Evolutionary conservation across 495 filamentous ascomycete species (phyloP).

Genomic region (Penicillium bialowiezense): DNA sequence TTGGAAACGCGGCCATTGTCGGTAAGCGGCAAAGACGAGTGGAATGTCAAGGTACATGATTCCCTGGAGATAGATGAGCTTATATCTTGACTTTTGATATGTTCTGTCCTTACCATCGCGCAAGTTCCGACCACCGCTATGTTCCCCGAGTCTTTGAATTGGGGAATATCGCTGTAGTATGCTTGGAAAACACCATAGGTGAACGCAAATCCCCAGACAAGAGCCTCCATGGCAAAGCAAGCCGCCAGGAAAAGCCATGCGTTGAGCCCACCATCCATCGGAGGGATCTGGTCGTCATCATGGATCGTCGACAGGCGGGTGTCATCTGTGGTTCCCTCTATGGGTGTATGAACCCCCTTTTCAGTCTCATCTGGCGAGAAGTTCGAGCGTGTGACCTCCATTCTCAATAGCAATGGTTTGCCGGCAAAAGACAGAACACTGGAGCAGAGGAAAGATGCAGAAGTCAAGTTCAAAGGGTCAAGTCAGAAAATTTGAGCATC

Average conservation of each 20-base stretch:
- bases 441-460: too few species aligned
- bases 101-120: slow-evolving; percentile 11
- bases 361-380: not conserved
- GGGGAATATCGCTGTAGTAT: slow-evolving; percentile 20
- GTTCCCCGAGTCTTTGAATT: slow-evolving; percentile 25
- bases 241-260: slow-evolving; percentile 61
- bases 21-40: slow-evolving; percentile 4
- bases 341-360: not conserved
- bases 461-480: too few species aligned
- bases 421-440: slow-evolving; percentile 30
- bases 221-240: slow-evolving; percentile 57
- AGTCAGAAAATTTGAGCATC: too few species aligned
- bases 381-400: not conserved
- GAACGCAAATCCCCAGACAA: slow-evolving; percentile 51
- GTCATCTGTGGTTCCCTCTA: not conserved
- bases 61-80: slow-evolving; percentile 1
- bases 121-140: slow-evolving; percentile 17
- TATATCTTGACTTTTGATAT: too few species aligned
- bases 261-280: slow-evolving; percentile 54
- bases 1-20: slow-evolving; percentile 1
- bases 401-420: not conserved
- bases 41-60: slow-evolving; percentile 12
- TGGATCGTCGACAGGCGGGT: slow-evolving; percentile 21
- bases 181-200: slow-evolving; percentile 43
- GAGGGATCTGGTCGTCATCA: slow-evolving; percentile 35